Evolutionary conservation across 1,139 yeast genomes (phyloP), one percentile per base, ranked within the genome.

Genomic region (Blastobotrys petasosporus): DNA sequence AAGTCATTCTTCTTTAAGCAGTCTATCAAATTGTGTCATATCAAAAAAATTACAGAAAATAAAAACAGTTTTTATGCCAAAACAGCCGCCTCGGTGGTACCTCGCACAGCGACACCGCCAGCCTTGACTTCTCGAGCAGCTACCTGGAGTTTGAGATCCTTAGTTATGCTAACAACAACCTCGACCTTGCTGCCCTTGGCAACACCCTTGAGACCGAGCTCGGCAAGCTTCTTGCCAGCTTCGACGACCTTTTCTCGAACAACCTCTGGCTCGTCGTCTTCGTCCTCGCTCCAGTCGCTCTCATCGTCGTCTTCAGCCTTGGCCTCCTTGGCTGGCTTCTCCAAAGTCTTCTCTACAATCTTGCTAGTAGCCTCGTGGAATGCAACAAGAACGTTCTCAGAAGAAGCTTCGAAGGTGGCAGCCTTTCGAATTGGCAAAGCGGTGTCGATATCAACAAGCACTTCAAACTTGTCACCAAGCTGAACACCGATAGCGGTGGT

Each of bases 361-460:
- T 83, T 78, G 62, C 84, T 76, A 61, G 80, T 80, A 64, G 95
- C 97, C 72, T 94, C 97, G 65, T 75, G 85, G 56, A 92, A 76
- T 62, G 82, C 81, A 51, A 92, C 66, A 46, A 78, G 71, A 37
- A 81, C 85, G 51, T 80, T 79, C 42, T 85, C 74, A 47, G 75
- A 67, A 31, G 66, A 73, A 58, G 82, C 80, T 55, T 79, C 73
- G 53, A 90, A 75, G 48, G 77, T 73, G 51, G 85, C 60, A 25
- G 88, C 71, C 69, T 83, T 86, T 69, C 88, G 85, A 64, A 86
- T 85, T 55, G 99, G 99, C 68, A 82, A 80, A 31, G 97, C 87
- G 47, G 98, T 86, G 71, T 88, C 94, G 42, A 82, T 77, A 51
- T 85, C 82, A 51, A 92, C 72, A 41, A 92, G 73, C 41, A 94